Conservation (phyloP, 208 protist species). For the Herpetomonas samuelpessoai region DNA sequence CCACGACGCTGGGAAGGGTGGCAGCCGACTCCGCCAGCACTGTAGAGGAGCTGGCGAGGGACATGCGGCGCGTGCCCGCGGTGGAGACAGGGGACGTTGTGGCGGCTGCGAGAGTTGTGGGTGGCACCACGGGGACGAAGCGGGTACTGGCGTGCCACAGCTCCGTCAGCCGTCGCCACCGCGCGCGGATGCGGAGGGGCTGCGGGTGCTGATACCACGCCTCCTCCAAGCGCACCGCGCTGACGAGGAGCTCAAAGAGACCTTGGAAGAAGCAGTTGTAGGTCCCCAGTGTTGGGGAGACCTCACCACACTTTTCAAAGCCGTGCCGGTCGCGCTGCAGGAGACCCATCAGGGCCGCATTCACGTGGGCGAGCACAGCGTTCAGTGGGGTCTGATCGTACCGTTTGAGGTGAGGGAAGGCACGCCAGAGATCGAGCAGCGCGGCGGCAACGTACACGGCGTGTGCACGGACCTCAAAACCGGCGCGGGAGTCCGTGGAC, state of each 20-base stretch:
- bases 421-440: conserved; percentile 65
- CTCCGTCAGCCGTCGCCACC: conserved; percentile 40
- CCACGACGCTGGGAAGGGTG: too few species aligned
- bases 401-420: conserved; percentile 40
- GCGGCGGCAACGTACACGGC: conserved; percentile 49
- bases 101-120: not conserved
- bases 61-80: not conserved
- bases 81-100: not conserved
- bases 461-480: conserved; percentile 31
- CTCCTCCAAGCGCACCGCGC: conserved; percentile 51
- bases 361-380: conserved; percentile 69
- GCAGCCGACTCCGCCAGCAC: too few species aligned
- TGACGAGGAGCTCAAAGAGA: conserved; percentile 53
- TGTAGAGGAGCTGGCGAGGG: conserved; percentile 1
- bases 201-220: conserved; percentile 55
- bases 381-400: conserved; percentile 67
- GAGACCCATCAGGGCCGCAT: conserved; percentile 48
- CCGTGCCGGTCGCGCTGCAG: conserved; percentile 35
- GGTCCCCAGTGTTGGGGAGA: conserved; percentile 40
- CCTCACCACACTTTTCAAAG: conserved; percentile 19
- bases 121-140: not conserved
- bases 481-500: conserved; percentile 20
- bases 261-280: conserved; percentile 69
- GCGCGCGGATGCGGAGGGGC: conserved; percentile 26
- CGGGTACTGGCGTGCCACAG: conserved; percentile 46